Evolutionary conservation across 352 stramenopile species (phyloP), one percentile per base, ranked within the genome.

Genomic region (Phytophthora fragariaefolia): DNA sequence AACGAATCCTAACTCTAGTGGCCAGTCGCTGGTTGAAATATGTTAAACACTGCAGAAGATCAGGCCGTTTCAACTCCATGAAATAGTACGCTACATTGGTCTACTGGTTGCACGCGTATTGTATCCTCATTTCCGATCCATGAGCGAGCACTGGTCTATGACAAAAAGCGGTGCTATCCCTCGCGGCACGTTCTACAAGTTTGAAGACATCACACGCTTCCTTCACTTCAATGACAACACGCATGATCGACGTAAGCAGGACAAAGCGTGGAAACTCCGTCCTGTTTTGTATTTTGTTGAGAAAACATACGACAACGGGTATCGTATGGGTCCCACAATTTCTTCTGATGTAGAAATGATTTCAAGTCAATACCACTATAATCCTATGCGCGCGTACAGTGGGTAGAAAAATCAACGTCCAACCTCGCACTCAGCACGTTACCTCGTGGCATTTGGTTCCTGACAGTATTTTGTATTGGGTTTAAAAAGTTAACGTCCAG

Each of bases 201-300:
- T 58, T 47, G 51, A 58, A 30, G 22, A 62, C n/a, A 36, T 69
- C 40, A 53, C 60, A 7, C 28, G 51, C 2, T 62, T 50, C 20
- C 42, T 63, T 13, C 51, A 62, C 46, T 62, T 62, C 43, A 63
- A 62, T 17, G 45, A 58, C 52, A 69, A 62, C 45, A 6, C 36
- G 2, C 34, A 62, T 40, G 24, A 57, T 26, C 30, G 51, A 8
- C 30, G 40, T 2, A 43, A 53, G 10, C 34, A 42, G 9, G 45
- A 62, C 46, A 62, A 52, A 47, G 52, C 60, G 1, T 58, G 52
- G 60, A 69, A 63, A 10, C 23, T 63, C 2, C 50, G 43, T 1
- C 45, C 60, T n/a, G n/a, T n/a, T n/a, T n/a, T n/a, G n/a, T n/a
- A n/a, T n/a, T n/a, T 51, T 52, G 6, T 36, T 28, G 52, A 59